Base-by-base conservation (phyloP, 805 yeast species). In the Metahyphopichia silvanorum region DNA sequence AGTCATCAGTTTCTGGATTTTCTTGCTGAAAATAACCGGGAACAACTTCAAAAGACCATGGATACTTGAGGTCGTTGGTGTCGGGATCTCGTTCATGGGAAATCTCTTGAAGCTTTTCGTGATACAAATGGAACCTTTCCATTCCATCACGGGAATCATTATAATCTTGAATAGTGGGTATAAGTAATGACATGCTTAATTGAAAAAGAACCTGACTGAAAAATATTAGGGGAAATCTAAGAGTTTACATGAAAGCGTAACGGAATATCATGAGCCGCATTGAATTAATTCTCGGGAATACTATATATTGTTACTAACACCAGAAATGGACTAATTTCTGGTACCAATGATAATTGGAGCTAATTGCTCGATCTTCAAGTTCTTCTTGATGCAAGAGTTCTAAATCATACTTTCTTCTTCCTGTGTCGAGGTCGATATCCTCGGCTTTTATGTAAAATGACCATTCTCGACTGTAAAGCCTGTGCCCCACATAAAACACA, bases 1-100 rank as follows among this genome's bases (percentile, higher is more conserved):
- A 34, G 39, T 76, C 81, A 35, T 76, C 72, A 0, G 76, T 70
- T 1, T 37, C 40, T 0, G 47, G 38, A 31, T 59, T 65, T 2
- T 69, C 44, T 42, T 74, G 79, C 32, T 55, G 54, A 59, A 74
- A 73, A 36, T 71, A 69, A 0, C 76, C 78, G 0, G 49, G 55
- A 1, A 70, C 72, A 4, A 58, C 55, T 34, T 60, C 66, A 41
- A 71, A 72, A 6, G 39, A 36, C 74, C 74, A 71, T 3, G 63
- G 63, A 31, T 50, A 46, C 18, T 29, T 21, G 18, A 30, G 37
- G 16, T 47, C 38, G 2, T 59, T 56, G 1, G 54, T 47, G 7
- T 33, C 28, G n/a, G 29, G 19, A 26, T 60, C 60, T 29, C 41
- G 44, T 27, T 51, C 40, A 7, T 42, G 21, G 14, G 27, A 31